phyloP scores from a whole-genome alignment of 441 rosid species.

The Geranium incanum region DNA sequence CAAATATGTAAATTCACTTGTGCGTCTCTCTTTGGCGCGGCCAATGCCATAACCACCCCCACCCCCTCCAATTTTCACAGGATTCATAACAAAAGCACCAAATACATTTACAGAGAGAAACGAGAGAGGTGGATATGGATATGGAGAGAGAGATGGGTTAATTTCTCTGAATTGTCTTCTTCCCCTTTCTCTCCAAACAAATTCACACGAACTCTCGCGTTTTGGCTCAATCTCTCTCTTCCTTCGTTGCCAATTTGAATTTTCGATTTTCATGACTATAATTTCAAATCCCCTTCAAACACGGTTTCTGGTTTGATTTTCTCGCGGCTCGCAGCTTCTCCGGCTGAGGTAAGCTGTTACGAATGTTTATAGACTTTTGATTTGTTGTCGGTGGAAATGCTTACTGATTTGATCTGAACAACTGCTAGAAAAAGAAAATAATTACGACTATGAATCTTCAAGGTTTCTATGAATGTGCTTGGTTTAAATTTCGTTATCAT shows the following conservation, averaged over 20 bases:
- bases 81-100: neutral
- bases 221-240: neutral
- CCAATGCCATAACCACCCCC: neutral
- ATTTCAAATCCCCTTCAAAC: neutral
- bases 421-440: neutral
- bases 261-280: neutral
- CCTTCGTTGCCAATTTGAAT: neutral
- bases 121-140: neutral
- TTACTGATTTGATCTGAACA: neutral
- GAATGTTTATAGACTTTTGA: neutral
- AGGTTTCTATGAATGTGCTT: neutral
- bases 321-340: neutral
- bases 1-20: neutral
- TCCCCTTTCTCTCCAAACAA: slow-evolving; percentile 1
- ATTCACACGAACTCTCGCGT: neutral
- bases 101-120: neutral
- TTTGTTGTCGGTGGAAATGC: neutral
- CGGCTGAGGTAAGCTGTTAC: neutral
- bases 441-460: neutral
- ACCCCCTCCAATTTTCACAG: neutral
- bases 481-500: neutral
- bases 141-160: neutral
- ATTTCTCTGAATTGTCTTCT: neutral
- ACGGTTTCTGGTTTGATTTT: slow-evolving; percentile 1
- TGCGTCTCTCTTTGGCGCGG: slow-evolving; percentile 3